Base-by-base conservation (phyloP, 108 stramenopile species). In the Discostella pseudostelligera region DNA sequence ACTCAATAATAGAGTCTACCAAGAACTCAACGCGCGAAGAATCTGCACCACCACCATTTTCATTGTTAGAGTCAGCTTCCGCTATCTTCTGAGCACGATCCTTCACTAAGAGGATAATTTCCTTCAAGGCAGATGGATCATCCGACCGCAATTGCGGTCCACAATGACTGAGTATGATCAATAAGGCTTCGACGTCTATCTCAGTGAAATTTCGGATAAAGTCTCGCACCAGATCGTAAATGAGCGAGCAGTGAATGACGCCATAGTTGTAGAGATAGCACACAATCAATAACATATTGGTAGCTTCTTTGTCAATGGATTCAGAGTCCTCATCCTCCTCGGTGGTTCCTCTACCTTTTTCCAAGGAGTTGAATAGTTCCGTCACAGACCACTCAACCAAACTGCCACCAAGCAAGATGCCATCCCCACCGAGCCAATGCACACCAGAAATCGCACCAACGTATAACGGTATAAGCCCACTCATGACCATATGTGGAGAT, bases 201-300 rank as follows among this genome's bases (percentile, higher is more conserved):
- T 94, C 94, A 0, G 77, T 63, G 50, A 95, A 95, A 53, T 71
- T 80, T 43, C 76, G 76, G 39, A 97, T 87, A 0, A 97, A 86
- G 44, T 89, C 72, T 22, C 94, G 83, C 57, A 97, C 79, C 6
- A 96, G 62, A 56, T 93, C 96, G 51, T 95, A 96, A 44, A 98
- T 85, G 10, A 98, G 82, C 2, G 89, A 72, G 63, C 90, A 94
- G 59, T 96, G 92, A 45, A 94, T 83, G 44, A 96, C 74, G 44
- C 74, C 76, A 64, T 88, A 96, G 56, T 94, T 95, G 87, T 95
- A 96, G 8, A 98, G 76, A 66, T 97, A 98, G 56, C 90, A 94
- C 13, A 98, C 68, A 36, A 96, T 62, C 57, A 98, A 78, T 21
- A 93, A 76, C 24, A 89, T 60, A 66, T 97, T 97, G 22, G 83